phyloP scores from a whole-genome alignment of 2,329 filamentous ascomycete genomes.

The Colletotrichum sp. region DNA sequence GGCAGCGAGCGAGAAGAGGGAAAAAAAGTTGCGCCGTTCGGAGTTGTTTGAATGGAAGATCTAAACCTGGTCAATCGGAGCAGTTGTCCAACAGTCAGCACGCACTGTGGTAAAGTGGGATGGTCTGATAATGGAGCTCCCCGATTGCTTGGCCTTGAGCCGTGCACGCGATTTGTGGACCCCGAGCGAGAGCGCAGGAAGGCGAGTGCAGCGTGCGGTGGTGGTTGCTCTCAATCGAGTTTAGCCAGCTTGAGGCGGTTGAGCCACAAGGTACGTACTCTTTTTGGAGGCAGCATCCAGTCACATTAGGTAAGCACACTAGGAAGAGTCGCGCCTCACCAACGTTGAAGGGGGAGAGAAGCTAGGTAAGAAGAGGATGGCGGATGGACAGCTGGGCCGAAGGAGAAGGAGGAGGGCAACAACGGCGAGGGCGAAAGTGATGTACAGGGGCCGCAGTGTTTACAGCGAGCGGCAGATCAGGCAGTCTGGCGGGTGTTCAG shows the following conservation, averaged over 20 bases:
- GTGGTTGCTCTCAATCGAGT: neutral
- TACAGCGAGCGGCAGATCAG: neutral
- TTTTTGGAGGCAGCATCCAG: neutral
- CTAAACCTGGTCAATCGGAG: conserved; percentile 8
- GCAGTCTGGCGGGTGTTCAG: neutral
- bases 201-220: neutral
- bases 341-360: neutral
- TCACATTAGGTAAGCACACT: neutral
- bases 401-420: neutral
- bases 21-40: neutral
- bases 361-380: neutral
- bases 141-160: conserved; percentile 3
- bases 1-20: neutral
- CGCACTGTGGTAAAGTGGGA: conserved; percentile 20
- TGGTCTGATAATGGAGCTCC: conserved; percentile 21
- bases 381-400: neutral
- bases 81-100: neutral
- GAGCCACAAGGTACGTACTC: neutral
- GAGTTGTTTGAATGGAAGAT: conserved; percentile 1
- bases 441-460: neutral
- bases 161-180: conserved; percentile 11
- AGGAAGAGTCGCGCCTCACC: neutral
- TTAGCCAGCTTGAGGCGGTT: neutral
- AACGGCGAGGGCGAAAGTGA: neutral
- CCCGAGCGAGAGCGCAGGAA: neutral